Conservation (phyloP, 306 rosid genomes). For the Fragaria ananassa region DNA sequence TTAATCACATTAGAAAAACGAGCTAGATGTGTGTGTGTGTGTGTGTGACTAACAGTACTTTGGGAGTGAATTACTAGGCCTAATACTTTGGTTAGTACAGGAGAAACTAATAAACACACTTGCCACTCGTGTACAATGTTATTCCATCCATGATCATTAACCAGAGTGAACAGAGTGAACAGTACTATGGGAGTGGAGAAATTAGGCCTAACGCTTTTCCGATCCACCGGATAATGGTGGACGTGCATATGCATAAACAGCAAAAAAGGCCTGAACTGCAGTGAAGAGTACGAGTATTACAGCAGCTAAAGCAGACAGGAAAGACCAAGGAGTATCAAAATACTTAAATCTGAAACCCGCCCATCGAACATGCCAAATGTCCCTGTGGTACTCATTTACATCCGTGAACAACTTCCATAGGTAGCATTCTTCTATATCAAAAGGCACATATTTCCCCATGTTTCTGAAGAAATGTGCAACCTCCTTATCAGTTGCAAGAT, state of each 20-base stretch:
- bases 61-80: background rate
- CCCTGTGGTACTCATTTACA: constrained; percentile 36
- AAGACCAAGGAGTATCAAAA: constrained; percentile 57
- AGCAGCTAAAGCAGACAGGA: constrained; percentile 54
- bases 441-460: constrained; percentile 48
- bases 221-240: background rate
- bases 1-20: no score
- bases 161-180: no score
- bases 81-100: background rate
- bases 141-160: no score
- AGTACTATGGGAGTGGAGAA: background rate
- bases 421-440: constrained; percentile 40
- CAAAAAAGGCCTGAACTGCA: constrained; percentile 39
- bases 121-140: no score
- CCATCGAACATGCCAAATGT: constrained; percentile 51
- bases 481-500: constrained; percentile 43
- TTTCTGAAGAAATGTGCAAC: constrained; percentile 35
- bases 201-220: background rate
- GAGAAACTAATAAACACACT: no score
- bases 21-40: no score
- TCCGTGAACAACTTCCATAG: constrained; percentile 37
- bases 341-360: constrained; percentile 53
- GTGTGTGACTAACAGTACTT: background rate
- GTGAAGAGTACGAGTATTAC: constrained; percentile 41
- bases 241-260: constrained; percentile 13